phyloP scores from a whole-genome alignment of 1,139 yeast genomes.

The Hemisphaericaspora xylofermentans region DNA sequence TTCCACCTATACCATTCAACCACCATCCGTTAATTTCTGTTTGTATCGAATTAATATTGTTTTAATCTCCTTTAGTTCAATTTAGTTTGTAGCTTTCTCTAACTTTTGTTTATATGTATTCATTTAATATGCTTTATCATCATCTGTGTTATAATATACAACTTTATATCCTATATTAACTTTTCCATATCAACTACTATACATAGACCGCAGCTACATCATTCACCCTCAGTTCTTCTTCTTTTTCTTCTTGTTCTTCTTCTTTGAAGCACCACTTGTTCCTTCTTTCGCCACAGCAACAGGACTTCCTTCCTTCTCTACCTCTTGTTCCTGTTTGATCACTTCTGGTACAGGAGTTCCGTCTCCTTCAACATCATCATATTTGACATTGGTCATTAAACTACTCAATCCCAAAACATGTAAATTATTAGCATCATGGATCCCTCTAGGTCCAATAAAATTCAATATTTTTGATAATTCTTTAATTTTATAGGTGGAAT shows the following conservation, averaged over 20 bases:
- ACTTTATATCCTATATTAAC: neutral
- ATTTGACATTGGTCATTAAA: constrained; percentile 42
- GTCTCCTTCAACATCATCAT: constrained; percentile 23
- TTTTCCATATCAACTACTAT: neutral
- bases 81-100: neutral
- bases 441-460: constrained; percentile 85
- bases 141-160: no score
- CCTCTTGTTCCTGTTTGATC: constrained; percentile 4
- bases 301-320: constrained; percentile 3
- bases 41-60: neutral
- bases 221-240: constrained; percentile 19
- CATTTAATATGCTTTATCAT: neutral
- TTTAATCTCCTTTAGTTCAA: neutral
- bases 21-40: no score
- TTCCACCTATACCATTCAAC: no score
- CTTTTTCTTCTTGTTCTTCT: constrained; percentile 26
- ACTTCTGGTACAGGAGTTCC: constrained; percentile 13
- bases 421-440: constrained; percentile 29
- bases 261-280: constrained; percentile 14
- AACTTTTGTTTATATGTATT: neutral
- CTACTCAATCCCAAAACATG: constrained; percentile 40
- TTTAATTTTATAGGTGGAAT: constrained; percentile 62
- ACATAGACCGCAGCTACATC: neutral
- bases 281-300: constrained; percentile 7
- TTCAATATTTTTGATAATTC: constrained; percentile 77